Conservation (phyloP, 129 eudicot genomes). For the Daucus carota region DH1_v3.0 NC_030381.2:16177501-16178000, state of each 20-base stretch:
- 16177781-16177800: conserved; percentile 86
- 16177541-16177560: too few relatives aligned
- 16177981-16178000: too few relatives aligned
- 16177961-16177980: too few relatives aligned
- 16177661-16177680: too few relatives aligned
- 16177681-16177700: conserved; percentile 66
- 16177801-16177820: too few relatives aligned
- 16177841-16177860: conserved; percentile 81
- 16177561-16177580: too few relatives aligned
- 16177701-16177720: too few relatives aligned
- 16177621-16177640: conserved; percentile 15
- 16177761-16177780: conserved; percentile 81
- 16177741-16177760: conserved; percentile 73
- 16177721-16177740: conserved; percentile 83
- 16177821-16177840: too few relatives aligned
- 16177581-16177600: neutral
- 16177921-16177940: conserved; percentile 49
- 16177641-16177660: conserved; percentile 87
- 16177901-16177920: conserved; percentile 13
- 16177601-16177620: neutral
- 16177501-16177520: too few relatives aligned
- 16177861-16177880: conserved; percentile 84
- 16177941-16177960: too few relatives aligned
- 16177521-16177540: too few relatives aligned
- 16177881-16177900: conserved; percentile 20